Base-by-base conservation (phyloP, 768 basidiomycete species). In the Boletus rex-veris region DNA sequence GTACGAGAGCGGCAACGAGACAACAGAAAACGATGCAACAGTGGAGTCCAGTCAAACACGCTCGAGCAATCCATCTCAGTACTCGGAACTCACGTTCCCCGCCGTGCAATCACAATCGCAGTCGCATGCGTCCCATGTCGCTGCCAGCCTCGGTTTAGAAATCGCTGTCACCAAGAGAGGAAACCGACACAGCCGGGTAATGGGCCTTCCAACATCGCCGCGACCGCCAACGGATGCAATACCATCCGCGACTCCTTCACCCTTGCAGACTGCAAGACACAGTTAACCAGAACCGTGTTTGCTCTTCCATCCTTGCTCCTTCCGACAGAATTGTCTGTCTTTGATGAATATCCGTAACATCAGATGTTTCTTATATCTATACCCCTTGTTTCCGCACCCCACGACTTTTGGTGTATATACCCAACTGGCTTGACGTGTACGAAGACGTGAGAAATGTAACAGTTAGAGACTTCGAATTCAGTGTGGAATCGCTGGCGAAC, bases 1-100 rank as follows among this genome's bases (percentile, higher is more conserved):
- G 39, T 88, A 88, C 47, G 89, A 88, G 54, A 90, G 88, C 62
- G 87, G 84, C 28, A 80, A 85, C 36, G 90, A 91, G 60, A 81
- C 81, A 16, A 82, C 82, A 21, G 88, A 85, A 57, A 77, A 77
- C 37, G 82, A 84, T 44, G 71, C 67, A 18, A 77, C 77, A 38
- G 65, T 72, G 24, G 80, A 82, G 51, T 80, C 80, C 42, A 44
- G 30, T 45, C 60, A 61, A 1, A 73, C 77, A 40, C 73, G 72
- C 40, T 76, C 76, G 38, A 77, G 75, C 53, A 64, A 68, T 52
- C 53, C 66, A 52, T 58, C 71, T 68, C 64, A 73, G 52, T 47
- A 59, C 40, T 28, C 47, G 14, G 63, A 65, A 30, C 43, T 58
- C 39, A 61, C 61, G 24, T 46, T 42, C 71, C 74, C n/a, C 63